Conservation (phyloP, 2,329 filamentous ascomycete species). For the Fusarium guadeloupense region DNA sequence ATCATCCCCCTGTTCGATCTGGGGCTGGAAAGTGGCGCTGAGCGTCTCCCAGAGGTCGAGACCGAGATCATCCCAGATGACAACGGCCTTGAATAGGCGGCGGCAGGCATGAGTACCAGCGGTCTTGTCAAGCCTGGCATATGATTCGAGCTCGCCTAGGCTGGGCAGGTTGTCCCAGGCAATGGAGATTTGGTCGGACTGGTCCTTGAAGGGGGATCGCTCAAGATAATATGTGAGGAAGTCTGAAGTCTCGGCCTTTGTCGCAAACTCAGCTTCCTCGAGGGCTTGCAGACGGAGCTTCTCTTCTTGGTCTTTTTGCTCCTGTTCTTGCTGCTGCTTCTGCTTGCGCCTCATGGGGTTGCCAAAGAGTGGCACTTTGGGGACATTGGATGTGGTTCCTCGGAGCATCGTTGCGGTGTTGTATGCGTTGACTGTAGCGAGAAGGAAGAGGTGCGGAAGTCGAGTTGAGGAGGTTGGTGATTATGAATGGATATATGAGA, state of each 20-base stretch:
- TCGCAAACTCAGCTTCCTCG: constrained; percentile 45
- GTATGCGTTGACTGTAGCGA: not conserved
- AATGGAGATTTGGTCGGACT: constrained; percentile 48
- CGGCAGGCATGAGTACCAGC: constrained; percentile 50
- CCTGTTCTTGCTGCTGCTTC: constrained; percentile 36
- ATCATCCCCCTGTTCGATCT: constrained; percentile 11
- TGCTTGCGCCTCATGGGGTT: constrained; percentile 43
- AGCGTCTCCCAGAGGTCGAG: constrained; percentile 48
- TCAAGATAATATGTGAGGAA: constrained; percentile 48
- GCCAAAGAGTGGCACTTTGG: constrained; percentile 39
- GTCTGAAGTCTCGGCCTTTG: constrained; percentile 45
- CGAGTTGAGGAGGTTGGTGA: not conserved
- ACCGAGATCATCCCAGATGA: constrained; percentile 52
- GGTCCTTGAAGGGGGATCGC: constrained; percentile 39
- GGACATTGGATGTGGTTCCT: constrained; percentile 32
- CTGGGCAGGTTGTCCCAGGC: constrained; percentile 47
- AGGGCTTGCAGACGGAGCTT: constrained; percentile 37
- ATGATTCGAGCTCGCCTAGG: constrained; percentile 48
- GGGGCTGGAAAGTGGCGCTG: constrained; percentile 25
- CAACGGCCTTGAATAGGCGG: constrained; percentile 50
- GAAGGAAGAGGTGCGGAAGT: not conserved
- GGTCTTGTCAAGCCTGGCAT: constrained; percentile 46
- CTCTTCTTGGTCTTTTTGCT: constrained; percentile 34
- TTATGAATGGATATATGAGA: not conserved
- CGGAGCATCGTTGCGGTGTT: constrained; percentile 30